A percentile compares a stretch with the other conserved stretches of the same genome.
phyloP scores from a whole-genome alignment of 441 rosid species.

The Flueggea neowawraea region DNA sequence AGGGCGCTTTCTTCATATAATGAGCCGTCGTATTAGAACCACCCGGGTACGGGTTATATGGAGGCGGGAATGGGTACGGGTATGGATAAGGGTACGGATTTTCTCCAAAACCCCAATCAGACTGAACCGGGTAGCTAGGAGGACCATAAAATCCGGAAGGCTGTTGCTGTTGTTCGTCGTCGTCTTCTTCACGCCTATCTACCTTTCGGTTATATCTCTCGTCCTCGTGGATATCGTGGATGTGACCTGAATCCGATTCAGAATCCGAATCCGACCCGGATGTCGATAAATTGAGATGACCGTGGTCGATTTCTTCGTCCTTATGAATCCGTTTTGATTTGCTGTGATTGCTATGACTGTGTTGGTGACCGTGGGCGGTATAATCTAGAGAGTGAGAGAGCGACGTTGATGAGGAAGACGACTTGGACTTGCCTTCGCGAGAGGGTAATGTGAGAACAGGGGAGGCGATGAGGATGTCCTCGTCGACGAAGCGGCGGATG shows the following conservation, averaged over 20 bases:
- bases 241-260: conserved; percentile 42
- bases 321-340: conserved; percentile 10
- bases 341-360: not conserved
- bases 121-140: conserved; percentile 23
- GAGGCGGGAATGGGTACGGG: conserved; percentile 1
- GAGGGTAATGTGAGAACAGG: conserved; percentile 86
- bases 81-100: conserved; percentile 9
- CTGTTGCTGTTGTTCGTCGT: conserved; percentile 9
- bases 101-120: conserved; percentile 24
- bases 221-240: conserved; percentile 26
- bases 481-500: conserved; percentile 70
- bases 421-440: conserved; percentile 48
- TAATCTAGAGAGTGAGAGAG: conserved; percentile 47
- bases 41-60: not conserved
- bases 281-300: conserved; percentile 67
- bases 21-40: conserved; percentile 26
- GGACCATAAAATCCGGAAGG: conserved; percentile 13
- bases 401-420: conserved; percentile 58
- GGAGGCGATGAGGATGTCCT: conserved; percentile 51
- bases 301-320: conserved; percentile 42
- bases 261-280: conserved; percentile 40
- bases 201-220: not conserved
- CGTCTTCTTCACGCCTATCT: not conserved
- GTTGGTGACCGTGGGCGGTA: no score
- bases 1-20: conserved; percentile 73